Conservation (phyloP, 192 early-diverging fungal species). For the Kappamyces sp. region DNA sequence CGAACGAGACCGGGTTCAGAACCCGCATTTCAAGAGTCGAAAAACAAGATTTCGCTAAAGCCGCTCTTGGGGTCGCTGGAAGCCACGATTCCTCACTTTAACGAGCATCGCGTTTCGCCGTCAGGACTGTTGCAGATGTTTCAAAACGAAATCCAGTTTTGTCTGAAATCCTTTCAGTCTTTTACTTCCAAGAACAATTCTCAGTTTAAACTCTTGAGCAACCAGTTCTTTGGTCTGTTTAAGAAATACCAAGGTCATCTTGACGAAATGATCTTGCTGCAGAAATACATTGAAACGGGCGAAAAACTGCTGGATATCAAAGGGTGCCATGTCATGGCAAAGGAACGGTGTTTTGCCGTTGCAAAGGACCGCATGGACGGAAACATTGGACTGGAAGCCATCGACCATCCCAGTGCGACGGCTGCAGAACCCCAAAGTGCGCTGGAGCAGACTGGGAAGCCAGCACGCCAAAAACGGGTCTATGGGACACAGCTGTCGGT, state of each 20-base stretch:
- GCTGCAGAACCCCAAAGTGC: no score
- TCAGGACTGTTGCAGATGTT: conserved; percentile 6
- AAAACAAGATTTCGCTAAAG: no score
- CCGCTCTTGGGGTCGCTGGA: background rate
- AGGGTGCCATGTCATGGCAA: conserved; percentile 6
- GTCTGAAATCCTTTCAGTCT: conserved; percentile 8
- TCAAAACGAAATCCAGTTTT: background rate
- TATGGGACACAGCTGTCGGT: background rate
- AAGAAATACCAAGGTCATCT: conserved; percentile 3
- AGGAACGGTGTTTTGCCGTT: background rate
- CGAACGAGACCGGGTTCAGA: no score
- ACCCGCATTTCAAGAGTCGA: no score
- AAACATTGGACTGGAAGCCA: no score
- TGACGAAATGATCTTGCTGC: background rate
- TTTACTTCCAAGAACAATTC: background rate
- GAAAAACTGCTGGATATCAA: conserved; percentile 2
- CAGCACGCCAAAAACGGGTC: no score
- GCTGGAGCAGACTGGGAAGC: background rate
- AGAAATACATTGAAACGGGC: conserved; percentile 1
- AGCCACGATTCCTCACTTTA: background rate
- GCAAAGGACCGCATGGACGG: background rate
- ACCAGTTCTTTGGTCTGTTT: background rate
- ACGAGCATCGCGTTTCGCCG: background rate
- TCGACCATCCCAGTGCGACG: no score
- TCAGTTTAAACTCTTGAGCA: background rate